Evolutionary conservation across 2,329 filamentous ascomycete species (phyloP).

Genomic region (Cytospora leucostoma): DNA sequence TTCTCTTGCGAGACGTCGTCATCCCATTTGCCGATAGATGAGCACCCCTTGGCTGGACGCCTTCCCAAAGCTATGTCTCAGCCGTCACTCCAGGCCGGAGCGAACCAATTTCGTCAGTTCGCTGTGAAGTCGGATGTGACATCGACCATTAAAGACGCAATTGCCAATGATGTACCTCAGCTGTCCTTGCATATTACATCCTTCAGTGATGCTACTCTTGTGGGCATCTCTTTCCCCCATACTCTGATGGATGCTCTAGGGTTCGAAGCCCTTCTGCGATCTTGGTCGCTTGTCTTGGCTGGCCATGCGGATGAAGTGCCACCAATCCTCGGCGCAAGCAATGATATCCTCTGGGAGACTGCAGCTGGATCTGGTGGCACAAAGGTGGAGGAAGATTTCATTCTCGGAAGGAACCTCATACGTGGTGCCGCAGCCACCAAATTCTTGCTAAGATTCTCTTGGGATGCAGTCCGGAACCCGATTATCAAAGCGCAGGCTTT

Average conservation of each 20-base stretch:
- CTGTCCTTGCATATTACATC: constrained; percentile 48
- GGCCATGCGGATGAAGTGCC: constrained; percentile 44
- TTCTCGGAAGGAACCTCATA: not conserved
- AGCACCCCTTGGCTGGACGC: constrained; percentile 40
- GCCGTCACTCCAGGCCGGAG: constrained; percentile 34
- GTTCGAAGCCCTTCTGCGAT: constrained; percentile 42
- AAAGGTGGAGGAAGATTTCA: not conserved
- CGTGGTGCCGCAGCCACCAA: constrained; percentile 31
- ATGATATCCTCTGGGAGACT: constrained; percentile 39
- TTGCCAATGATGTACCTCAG: constrained; percentile 45
- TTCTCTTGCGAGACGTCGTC: constrained; percentile 36
- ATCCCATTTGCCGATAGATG: constrained; percentile 34
- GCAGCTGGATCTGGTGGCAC: constrained; percentile 24
- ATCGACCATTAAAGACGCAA: constrained; percentile 40
- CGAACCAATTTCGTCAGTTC: constrained; percentile 32
- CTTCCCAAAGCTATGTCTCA: constrained; percentile 29
- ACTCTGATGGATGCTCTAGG: constrained; percentile 49
- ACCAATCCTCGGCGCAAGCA: constrained; percentile 35
- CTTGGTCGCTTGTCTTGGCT: constrained; percentile 48
- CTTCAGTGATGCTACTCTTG: constrained; percentile 50
- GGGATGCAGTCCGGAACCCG: constrained; percentile 35
- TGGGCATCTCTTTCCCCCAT: constrained; percentile 49
- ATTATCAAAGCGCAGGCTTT: constrained; percentile 39
- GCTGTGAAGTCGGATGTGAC: constrained; percentile 32
- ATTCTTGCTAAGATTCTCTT: constrained; percentile 38